Evolutionary conservation across 148 eudicot species (phyloP).

Genomic region (Suaeda aralocaspica): DNA sequence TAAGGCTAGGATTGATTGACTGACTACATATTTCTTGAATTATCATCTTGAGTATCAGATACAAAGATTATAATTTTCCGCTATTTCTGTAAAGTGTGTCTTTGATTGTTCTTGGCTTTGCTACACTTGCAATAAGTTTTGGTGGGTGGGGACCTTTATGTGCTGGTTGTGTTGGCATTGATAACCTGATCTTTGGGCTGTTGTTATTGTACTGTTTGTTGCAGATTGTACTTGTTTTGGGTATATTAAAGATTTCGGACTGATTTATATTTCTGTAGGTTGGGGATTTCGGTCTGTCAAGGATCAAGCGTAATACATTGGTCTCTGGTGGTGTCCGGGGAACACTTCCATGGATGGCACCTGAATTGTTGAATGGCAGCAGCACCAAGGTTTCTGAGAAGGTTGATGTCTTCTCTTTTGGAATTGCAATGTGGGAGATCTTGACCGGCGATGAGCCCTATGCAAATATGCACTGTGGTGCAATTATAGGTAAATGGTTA

Average conservation of each 20-base stretch:
- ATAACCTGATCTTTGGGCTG: background rate
- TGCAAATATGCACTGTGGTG: slow-evolving; percentile 92
- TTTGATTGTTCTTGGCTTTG: background rate
- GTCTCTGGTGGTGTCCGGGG: slow-evolving; percentile 98
- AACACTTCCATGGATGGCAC: slow-evolving; percentile 99
- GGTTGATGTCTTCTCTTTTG: slow-evolving; percentile 97
- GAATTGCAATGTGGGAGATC: slow-evolving; percentile 92
- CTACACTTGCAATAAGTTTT: background rate
- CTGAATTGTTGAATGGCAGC: slow-evolving; percentile 89
- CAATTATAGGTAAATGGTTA: slow-evolving; percentile 70
- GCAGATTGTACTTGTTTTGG: background rate
- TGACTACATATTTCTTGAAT: too few relatives aligned
- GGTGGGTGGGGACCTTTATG: background rate
- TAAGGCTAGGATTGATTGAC: too few relatives aligned
- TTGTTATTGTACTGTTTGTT: background rate
- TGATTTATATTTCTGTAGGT: slow-evolving; percentile 45
- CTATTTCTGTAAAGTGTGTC: background rate
- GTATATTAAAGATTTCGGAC: background rate
- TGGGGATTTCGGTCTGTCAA: slow-evolving; percentile 93
- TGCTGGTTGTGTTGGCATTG: background rate
- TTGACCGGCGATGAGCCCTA: slow-evolving; percentile 92
- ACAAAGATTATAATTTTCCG: too few relatives aligned
- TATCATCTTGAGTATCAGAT: too few relatives aligned
- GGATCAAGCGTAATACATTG: slow-evolving; percentile 90
- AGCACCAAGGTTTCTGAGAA: slow-evolving; percentile 85